Base-by-base conservation (phyloP, 1,284 basidiomycete species). In the Cutaneotrichosporon cutaneum region DNA sequence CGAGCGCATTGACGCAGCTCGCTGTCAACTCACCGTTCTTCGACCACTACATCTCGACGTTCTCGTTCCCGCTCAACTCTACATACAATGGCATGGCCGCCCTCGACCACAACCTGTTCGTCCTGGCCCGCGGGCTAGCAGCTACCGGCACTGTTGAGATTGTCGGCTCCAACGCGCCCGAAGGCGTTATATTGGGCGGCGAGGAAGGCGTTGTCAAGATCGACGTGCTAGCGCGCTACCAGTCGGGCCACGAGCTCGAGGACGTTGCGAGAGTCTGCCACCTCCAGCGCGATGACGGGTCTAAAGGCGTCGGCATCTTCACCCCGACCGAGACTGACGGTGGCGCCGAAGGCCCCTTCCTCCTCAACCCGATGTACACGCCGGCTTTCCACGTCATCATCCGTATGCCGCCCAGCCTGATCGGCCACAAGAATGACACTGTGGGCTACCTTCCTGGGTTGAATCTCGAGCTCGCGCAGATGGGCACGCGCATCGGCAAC, bases 281-380 rank as follows among this genome's bases (percentile, higher is more conserved):
- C 53, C 66, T 80, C 69, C 36, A 30, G 0, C 60, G 71, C 26
- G 58, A 58, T 2, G 70, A 72, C 36, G 70, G 70, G 6, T 67
- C 70, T 24, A 27, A 70, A 0, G 77, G 79, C 8, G 65, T 80
- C 6, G 79, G 77, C 10, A 68, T 80, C 27, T 80, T 73, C 62
- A 75, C 73, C 1, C 74, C 76, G 0, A 63, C 56, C 18, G 64
- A 72, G 52, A 74, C 74, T 10, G 73, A 76, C 58, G 69, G 71
- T 22, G 75, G 73, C n/a, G 55, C 54, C 6, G 42, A 50, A 24
- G 48, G 54, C 8, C 45, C 53, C 1, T 73, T 66, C 61, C 63
- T 69, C 32, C 64, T 77, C 24, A 67, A 77, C 48, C 72, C 75
- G 0, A 59, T 61, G 4, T 48, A 64, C 21, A 61, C 75, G 14